Conservation (phyloP, 768 basidiomycete genomes). For the Mycena maculata region DNA sequence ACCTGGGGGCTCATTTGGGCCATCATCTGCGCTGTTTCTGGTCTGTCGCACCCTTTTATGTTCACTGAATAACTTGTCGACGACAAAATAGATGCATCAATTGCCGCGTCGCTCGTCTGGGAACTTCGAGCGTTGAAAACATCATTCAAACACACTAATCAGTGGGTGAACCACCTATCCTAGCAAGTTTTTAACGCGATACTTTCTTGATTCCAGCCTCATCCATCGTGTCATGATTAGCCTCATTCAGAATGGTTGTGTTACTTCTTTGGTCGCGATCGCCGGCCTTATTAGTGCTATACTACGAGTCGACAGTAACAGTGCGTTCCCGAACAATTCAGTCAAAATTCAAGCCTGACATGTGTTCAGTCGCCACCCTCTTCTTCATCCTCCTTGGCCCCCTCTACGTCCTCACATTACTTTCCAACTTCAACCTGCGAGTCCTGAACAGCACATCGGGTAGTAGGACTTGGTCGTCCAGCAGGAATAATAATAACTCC, state of each 20-base stretch:
- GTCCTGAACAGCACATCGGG: background rate
- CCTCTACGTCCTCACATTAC: constrained; percentile 8
- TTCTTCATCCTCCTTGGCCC: constrained; percentile 8
- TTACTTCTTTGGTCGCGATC: background rate
- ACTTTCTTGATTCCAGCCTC: too few species aligned
- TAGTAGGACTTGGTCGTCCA: background rate
- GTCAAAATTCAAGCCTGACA: background rate
- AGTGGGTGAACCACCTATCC: background rate
- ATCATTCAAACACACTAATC: background rate
- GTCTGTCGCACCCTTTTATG: background rate
- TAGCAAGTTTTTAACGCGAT: background rate
- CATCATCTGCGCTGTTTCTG: background rate
- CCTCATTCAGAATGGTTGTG: constrained; percentile 13
- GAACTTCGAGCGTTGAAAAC: constrained; percentile 7
- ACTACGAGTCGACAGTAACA: background rate
- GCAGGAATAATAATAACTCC: background rate
- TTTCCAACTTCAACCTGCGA: constrained; percentile 7
- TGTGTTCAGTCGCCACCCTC: background rate
- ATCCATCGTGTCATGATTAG: constrained; percentile 12
- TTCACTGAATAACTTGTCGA: background rate
- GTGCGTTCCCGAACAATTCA: background rate
- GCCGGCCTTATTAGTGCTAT: background rate
- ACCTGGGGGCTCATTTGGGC: background rate
- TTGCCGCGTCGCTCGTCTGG: constrained; percentile 12
- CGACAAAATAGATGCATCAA: constrained; percentile 8